Base-by-base conservation (phyloP, 2,329 filamentous ascomycete genomes). In the Fusarium sp. region DNA sequence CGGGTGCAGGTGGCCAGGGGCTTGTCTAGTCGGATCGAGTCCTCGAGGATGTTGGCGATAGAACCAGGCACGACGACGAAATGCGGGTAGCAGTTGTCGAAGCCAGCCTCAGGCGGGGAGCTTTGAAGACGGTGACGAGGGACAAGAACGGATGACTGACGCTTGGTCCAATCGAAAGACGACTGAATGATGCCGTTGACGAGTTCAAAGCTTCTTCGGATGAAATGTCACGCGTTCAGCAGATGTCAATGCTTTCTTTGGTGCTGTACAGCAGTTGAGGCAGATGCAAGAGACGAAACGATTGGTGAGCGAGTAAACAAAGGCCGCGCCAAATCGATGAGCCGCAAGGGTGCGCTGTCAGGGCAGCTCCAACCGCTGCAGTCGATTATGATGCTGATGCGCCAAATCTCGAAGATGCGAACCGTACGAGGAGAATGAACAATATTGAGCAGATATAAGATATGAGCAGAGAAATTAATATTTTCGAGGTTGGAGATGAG, bases 11-110 rank as follows among this genome's bases (percentile, higher is more conserved):
- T 46, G 61, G 57, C 68, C 62, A 16, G 68, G 68, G 58, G 54
- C 16, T 38, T 68, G 62, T 56, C 58, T 66, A 69, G 56, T 59
- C 53, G 64, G 65, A 71, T 64, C 68, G 65, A 59, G 55, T 31
- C 34, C 62, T 64, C 53, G 53, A 49, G 49, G 38, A 34, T 50
- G 60, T 58, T 58, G 53, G 42, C 59, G 51, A 61, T 61, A 44
- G 40, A 49, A 56, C 40, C 51, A 23, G 49, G 36, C 11, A 56
- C 38, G 13, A 34, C 50, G 38, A 44, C 38, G 49, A 34, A 36
- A 55, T 46, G 58, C 50, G 31, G 50, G 58, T 33, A 29, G 42
- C 56, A 38, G 58, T 61, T 34, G 49, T 50, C 40, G 51, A 61
- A 59, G 42, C 23, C 49, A 59, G 42, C 23, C 49, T 59, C 31